Conservation (phyloP, 805 yeast species). For the Metschnikowia vanudenii region DNA sequence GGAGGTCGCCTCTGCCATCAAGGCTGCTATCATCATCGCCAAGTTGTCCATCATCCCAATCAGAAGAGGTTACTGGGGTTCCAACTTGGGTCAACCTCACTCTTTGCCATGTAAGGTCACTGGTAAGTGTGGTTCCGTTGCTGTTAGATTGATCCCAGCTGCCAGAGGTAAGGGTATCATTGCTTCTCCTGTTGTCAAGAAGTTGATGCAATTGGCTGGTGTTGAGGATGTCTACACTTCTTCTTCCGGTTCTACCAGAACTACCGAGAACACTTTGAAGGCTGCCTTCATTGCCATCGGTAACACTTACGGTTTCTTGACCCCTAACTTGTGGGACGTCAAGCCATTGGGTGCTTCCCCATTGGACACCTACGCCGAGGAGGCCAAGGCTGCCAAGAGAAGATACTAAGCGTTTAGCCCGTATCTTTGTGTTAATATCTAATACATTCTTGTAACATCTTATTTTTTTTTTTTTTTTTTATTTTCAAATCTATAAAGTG, state of each 20-base stretch:
- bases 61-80: conserved; percentile 99
- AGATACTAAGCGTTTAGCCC: conserved; percentile 52
- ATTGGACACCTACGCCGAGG: conserved; percentile 90
- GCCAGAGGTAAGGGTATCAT: conserved; percentile 99
- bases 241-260: conserved; percentile 98
- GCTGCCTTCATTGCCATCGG: conserved; percentile 99
- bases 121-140: conserved; percentile 99
- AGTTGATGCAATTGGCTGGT: conserved; percentile 99
- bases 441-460: conserved; percentile 4
- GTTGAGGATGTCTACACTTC: conserved; percentile 99
- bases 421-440: conserved; percentile 1
- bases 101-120: conserved; percentile 96
- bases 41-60: conserved; percentile 98
- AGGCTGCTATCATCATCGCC: conserved; percentile 99
- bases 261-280: conserved; percentile 99
- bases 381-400: conserved; percentile 64
- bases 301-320: conserved; percentile 99
- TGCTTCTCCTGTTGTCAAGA: conserved; percentile 99
- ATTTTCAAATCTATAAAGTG: too few relatives aligned
- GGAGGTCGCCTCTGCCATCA: conserved; percentile 99
- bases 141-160: conserved; percentile 98
- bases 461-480: neutral
- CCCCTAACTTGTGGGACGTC: conserved; percentile 98
- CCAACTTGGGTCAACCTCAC: conserved; percentile 99
- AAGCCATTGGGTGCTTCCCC: conserved; percentile 86